Evolutionary conservation across 495 filamentous ascomycete genomes (phyloP).

Genomic region (Aspergillus avenaceus): DNA sequence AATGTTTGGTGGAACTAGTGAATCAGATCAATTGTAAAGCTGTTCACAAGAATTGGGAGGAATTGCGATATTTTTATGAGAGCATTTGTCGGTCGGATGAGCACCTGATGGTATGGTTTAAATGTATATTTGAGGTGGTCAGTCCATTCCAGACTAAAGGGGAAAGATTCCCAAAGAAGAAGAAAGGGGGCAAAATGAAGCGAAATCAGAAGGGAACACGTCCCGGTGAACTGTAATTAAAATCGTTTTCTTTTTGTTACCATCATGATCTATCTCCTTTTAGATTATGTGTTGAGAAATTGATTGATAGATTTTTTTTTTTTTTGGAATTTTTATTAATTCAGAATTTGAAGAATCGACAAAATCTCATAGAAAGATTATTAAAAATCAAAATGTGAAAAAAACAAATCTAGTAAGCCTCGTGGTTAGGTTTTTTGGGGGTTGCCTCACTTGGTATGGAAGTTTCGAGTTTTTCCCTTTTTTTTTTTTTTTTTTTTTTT

Average conservation of each 20-base stretch:
- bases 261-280: too few relatives aligned
- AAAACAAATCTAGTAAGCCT: too few relatives aligned
- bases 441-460: too few relatives aligned
- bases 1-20: background rate
- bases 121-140: background rate
- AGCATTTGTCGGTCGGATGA: background rate
- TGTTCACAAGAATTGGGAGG: background rate
- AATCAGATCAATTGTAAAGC: background rate
- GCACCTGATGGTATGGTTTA: background rate
- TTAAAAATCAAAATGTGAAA: too few relatives aligned
- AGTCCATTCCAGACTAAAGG: background rate
- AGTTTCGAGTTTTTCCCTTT: slow-evolving; percentile 2
- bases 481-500: slow-evolving; percentile 7
- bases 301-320: too few relatives aligned
- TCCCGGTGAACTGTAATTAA: background rate
- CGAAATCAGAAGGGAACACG: background rate
- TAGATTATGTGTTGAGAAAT: too few relatives aligned
- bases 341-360: background rate
- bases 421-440: too few relatives aligned
- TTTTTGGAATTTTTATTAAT: background rate
- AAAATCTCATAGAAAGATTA: too few relatives aligned
- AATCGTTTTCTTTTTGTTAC: too few relatives aligned
- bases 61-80: background rate
- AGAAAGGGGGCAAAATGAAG: background rate
- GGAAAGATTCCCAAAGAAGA: background rate